A percentile compares a stretch with the other conserved stretches of the same genome.
Conservation (phyloP, 2,329 filamentous ascomycete genomes). For the Fusarium pseudocircinatum region DNA sequence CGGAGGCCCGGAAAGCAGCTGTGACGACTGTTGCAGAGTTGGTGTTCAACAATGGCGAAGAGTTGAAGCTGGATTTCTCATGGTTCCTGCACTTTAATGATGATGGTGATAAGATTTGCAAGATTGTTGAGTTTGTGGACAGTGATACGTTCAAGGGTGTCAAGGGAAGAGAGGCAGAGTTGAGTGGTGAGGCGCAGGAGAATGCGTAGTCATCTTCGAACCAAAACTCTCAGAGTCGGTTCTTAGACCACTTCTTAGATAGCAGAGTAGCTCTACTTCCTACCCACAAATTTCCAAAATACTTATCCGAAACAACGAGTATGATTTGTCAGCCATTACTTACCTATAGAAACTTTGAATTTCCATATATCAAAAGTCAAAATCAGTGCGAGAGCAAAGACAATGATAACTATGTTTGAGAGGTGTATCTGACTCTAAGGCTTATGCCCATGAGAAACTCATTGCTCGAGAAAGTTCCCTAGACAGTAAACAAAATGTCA, state of each 20-base stretch:
- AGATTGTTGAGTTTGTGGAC: slow-evolving; percentile 29
- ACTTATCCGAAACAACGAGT: no score
- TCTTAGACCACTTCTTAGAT: background rate
- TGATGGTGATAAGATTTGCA: slow-evolving; percentile 11
- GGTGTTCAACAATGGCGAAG: background rate
- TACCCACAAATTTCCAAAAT: no score
- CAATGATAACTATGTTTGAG: background rate
- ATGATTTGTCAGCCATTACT: no score
- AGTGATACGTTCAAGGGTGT: background rate
- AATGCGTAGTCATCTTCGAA: background rate
- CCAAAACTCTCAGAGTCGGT: no score
- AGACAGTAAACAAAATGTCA: accelerated
- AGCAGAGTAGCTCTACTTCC: background rate
- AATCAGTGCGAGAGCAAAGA: background rate
- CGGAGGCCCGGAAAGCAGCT: slow-evolving; percentile 1
- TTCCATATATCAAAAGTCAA: background rate
- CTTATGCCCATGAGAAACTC: no score
- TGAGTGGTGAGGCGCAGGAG: background rate
- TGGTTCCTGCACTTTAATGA: slow-evolving; percentile 25
- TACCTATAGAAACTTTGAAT: background rate
- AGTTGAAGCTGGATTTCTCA: slow-evolving; percentile 1
- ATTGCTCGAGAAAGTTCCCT: no score
- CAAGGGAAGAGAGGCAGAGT: background rate
- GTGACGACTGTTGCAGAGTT: slow-evolving; percentile 7
- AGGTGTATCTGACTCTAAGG: no score